Conservation (phyloP, 441 rosid genomes). For the Jatropha multifida region DNA sequence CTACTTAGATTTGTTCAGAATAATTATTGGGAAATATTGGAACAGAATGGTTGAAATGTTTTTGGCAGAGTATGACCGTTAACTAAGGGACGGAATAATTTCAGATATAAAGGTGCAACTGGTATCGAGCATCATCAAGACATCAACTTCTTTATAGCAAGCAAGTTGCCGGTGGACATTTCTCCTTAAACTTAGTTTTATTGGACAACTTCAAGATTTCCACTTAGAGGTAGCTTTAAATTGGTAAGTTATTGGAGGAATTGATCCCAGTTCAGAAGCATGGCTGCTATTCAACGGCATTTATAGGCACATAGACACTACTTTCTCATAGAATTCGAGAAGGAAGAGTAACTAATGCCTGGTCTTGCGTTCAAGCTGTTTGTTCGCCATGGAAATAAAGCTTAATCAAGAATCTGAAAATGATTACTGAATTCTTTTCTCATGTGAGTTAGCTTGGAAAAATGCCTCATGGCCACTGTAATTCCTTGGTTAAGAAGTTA, state of each 20-base stretch:
- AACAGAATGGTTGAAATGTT: background rate
- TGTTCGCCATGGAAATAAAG: background rate
- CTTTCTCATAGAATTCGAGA: background rate
- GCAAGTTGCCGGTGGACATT: slow-evolving; percentile 10
- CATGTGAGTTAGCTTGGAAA: background rate
- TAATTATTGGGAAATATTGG: background rate
- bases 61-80: slow-evolving; percentile 4
- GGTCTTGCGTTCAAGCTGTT: background rate
- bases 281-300: slow-evolving; percentile 1
- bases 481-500: background rate
- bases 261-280: background rate
- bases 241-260: slow-evolving; percentile 1
- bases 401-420: background rate
- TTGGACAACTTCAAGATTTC: background rate
- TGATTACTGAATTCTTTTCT: background rate
- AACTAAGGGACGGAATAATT: background rate
- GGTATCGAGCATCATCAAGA: background rate
- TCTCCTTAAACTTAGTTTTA: background rate
- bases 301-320: background rate
- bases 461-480: background rate
- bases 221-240: background rate
- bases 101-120: background rate
- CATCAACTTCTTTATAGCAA: background rate
- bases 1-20: background rate
- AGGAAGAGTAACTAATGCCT: background rate